Percentiles rank a stretch among this genome's conserved stretches.
Evolutionary conservation across 371 early-diverging fungal species (phyloP).

Genomic region (Syncephalastrum sp.): DNA sequence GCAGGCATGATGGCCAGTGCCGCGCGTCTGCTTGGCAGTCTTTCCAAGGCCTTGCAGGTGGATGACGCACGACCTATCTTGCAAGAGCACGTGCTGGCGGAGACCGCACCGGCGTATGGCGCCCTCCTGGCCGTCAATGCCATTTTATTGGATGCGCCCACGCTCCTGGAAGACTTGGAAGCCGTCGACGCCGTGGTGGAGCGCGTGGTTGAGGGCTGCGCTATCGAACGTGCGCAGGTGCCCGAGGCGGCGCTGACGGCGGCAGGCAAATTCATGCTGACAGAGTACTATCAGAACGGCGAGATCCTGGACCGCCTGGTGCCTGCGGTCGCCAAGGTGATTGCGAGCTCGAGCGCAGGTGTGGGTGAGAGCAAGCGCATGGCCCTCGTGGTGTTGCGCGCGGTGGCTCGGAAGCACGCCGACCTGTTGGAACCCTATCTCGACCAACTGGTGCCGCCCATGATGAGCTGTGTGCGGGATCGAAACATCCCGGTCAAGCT

Average conservation of each 20-base stretch:
- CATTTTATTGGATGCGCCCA: conserved; percentile 48
- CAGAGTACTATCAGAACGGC: conserved; percentile 40
- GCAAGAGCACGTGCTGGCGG: conserved; percentile 36
- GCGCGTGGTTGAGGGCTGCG: conserved; percentile 7
- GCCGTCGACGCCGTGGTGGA: conserved; percentile 22
- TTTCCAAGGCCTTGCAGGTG: conserved; percentile 11
- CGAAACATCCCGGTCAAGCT: conserved; percentile 80
- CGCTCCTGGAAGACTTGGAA: conserved; percentile 38
- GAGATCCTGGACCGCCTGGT: conserved; percentile 27
- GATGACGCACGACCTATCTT: conserved; percentile 14
- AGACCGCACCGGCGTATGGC: conserved; percentile 37
- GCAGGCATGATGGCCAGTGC: conserved; percentile 23
- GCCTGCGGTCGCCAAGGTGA: conserved; percentile 30
- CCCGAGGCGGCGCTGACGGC: conserved; percentile 54
- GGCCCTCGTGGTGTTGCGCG: conserved; percentile 40
- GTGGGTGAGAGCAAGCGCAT: conserved; percentile 41
- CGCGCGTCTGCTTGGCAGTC: conserved; percentile 39
- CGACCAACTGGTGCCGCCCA: conserved; percentile 55
- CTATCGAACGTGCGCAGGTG: conserved; percentile 20
- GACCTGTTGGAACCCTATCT: conserved; percentile 47
- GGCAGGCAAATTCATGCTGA: conserved; percentile 50
- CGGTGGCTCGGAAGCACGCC: conserved; percentile 42
- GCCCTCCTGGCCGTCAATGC: conserved; percentile 50
- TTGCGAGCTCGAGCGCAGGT: conserved; percentile 27
- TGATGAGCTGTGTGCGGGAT: conserved; percentile 74